phyloP scores from a whole-genome alignment of 2,329 filamentous ascomycete species.

The Mycosphaerella sp. region DNA sequence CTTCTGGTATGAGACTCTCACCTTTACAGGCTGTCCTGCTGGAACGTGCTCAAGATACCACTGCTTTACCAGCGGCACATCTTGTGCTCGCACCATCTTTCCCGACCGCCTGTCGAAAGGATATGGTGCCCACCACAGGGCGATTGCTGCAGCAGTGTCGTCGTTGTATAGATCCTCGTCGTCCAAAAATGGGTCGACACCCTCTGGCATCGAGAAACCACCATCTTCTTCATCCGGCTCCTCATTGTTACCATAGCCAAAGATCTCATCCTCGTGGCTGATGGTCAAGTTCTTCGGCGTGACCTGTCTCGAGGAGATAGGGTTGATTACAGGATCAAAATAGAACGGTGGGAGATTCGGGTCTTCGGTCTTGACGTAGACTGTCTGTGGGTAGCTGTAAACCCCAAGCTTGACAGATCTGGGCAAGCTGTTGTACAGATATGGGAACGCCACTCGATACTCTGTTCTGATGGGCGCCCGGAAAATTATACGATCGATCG shows the following conservation, averaged over 20 bases:
- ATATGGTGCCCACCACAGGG: constrained; percentile 96
- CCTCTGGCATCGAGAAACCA: constrained; percentile 69
- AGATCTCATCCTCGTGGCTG: constrained; percentile 89
- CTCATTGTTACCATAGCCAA: constrained; percentile 73
- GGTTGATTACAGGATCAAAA: constrained; percentile 96
- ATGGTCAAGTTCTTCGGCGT: constrained; percentile 89
- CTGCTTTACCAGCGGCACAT: constrained; percentile 94
- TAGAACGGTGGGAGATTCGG: constrained; percentile 90
- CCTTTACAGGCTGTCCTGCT: constrained; percentile 86
- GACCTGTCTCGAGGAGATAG: constrained; percentile 90
- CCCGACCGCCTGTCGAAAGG: constrained; percentile 93
- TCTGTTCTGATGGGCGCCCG: constrained; percentile 90
- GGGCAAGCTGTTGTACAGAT: constrained; percentile 91
- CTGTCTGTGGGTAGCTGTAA: constrained; percentile 89
- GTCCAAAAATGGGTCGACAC: constrained; percentile 78
- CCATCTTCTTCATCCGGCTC: constrained; percentile 56
- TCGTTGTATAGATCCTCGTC: constrained; percentile 85
- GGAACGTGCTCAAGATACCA: constrained; percentile 98
- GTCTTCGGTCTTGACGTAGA: constrained; percentile 83
- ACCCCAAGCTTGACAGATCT: constrained; percentile 88
- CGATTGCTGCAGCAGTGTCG: constrained; percentile 85
- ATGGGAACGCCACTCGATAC: constrained; percentile 90
- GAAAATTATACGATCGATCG: constrained; percentile 98
- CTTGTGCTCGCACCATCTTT: constrained; percentile 92
- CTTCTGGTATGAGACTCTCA: constrained; percentile 97